Percentiles rank a stretch among this genome's conserved stretches.
Evolutionary conservation across 768 basidiomycete genomes (phyloP).

Genomic region (Cantharellus anzutake): DNA sequence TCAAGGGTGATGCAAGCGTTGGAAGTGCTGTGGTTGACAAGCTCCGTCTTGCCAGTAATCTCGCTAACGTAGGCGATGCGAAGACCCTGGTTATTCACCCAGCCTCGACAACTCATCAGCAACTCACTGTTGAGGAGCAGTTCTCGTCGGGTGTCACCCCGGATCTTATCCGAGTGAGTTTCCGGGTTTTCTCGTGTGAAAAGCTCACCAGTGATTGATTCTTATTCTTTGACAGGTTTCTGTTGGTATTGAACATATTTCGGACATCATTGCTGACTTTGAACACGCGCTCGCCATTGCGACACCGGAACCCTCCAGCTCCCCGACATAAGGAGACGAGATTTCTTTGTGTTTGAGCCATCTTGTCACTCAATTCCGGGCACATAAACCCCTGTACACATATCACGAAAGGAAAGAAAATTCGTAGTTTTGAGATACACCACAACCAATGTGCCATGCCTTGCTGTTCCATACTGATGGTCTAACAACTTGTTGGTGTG

Average conservation of each 20-base stretch:
- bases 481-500: too few relatives aligned
- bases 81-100: constrained; percentile 46
- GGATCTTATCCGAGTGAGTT: constrained; percentile 49
- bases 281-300: constrained; percentile 1
- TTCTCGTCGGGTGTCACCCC: constrained; percentile 47
- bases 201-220: background rate
- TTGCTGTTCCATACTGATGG: too few relatives aligned
- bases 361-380: background rate
- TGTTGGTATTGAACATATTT: constrained; percentile 5
- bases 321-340: background rate
- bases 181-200: background rate
- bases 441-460: too few relatives aligned
- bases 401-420: too few relatives aligned
- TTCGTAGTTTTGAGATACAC: too few relatives aligned
- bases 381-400: too few relatives aligned
- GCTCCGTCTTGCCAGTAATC: constrained; percentile 46
- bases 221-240: constrained; percentile 2
- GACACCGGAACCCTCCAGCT: background rate
- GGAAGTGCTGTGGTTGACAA: constrained; percentile 49
- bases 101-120: constrained; percentile 57
- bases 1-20: constrained; percentile 31
- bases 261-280: constrained; percentile 8
- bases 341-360: background rate
- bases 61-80: constrained; percentile 11
- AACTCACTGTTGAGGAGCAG: constrained; percentile 43